These are phyloP conservation scores for Aureobasidium sp. DNA, from an alignment of 2,329 filamentous ascomycete species.

Conservation along the genomic window DNA sequence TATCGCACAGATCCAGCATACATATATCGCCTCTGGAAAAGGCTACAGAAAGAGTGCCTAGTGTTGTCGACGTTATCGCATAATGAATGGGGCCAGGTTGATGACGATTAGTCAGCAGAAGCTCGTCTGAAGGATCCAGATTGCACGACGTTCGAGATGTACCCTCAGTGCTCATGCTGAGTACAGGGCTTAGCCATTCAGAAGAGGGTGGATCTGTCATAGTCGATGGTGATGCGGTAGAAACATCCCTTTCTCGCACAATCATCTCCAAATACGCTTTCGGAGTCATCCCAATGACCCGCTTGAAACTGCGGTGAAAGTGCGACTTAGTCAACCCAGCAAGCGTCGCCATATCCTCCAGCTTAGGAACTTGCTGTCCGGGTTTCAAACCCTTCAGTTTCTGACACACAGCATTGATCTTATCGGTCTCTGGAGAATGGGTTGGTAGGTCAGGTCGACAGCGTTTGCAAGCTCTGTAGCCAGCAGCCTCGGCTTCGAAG, in stretches of 20 bases:
- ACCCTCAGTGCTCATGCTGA: too few species aligned
- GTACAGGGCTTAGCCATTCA: too few species aligned
- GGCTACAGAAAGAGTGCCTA: not conserved
- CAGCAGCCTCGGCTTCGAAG: constrained; percentile 40
- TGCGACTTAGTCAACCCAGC: not conserved
- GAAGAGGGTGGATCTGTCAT: not conserved
- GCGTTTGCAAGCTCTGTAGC: constrained; percentile 53
- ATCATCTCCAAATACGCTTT: not conserved
- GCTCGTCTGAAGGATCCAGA: too few species aligned
- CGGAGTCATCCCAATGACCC: not conserved
- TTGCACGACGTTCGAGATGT: too few species aligned
- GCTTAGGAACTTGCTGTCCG: not conserved
- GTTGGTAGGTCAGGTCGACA: constrained; percentile 39
- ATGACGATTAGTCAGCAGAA: too few species aligned
- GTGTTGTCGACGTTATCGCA: not conserved
- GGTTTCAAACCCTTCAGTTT: not conserved
- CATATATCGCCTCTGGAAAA: not conserved
- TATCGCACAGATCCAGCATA: not conserved
- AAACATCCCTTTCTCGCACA: not conserved
- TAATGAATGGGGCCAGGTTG: not conserved
- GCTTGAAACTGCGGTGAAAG: not conserved
- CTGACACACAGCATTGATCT: not conserved
- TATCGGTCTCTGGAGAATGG: not conserved
- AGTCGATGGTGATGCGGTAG: not conserved
- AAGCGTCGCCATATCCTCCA: not conserved